phyloP scores from a whole-genome alignment of 768 basidiomycete genomes.

The Pleurotus sapidus region DNA sequence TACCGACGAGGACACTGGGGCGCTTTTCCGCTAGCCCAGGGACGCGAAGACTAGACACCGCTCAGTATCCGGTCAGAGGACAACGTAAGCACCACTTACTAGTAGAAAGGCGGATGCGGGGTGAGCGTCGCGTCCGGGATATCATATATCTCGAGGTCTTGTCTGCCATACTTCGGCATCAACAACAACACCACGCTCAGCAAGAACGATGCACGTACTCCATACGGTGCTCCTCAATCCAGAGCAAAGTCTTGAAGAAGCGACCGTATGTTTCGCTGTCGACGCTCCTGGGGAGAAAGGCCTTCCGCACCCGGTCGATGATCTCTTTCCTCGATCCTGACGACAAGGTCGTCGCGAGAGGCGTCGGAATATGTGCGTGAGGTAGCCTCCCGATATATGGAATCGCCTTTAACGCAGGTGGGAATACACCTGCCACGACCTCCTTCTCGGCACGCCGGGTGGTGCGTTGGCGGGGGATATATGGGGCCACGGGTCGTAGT shows the following conservation, averaged over 20 bases:
- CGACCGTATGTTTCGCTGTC: constrained; percentile 37
- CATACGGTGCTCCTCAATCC: constrained; percentile 51
- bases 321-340: constrained; percentile 25
- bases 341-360: constrained; percentile 27
- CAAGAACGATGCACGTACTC: constrained; percentile 24
- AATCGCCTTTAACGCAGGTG: constrained; percentile 37
- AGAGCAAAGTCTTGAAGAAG: constrained; percentile 49
- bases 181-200: background rate
- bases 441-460: constrained; percentile 27
- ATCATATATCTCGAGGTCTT: constrained; percentile 38
- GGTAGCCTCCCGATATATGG: constrained; percentile 41
- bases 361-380: constrained; percentile 32
- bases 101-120: constrained; percentile 27
- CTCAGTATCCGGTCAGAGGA: background rate
- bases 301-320: constrained; percentile 23
- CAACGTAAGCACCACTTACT: constrained; percentile 25
- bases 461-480: constrained; percentile 35
- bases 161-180: constrained; percentile 20
- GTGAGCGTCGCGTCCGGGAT: constrained; percentile 31
- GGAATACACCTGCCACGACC: constrained; percentile 39
- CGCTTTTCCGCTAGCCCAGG: constrained; percentile 58
- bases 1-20: constrained; percentile 54
- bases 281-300: constrained; percentile 39
- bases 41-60: constrained; percentile 31
- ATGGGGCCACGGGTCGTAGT: constrained; percentile 44